These are phyloP conservation scores for Penicillium canariense DNA, from an alignment of 495 filamentous ascomycete genomes.

Conservation along the genomic window DNA sequence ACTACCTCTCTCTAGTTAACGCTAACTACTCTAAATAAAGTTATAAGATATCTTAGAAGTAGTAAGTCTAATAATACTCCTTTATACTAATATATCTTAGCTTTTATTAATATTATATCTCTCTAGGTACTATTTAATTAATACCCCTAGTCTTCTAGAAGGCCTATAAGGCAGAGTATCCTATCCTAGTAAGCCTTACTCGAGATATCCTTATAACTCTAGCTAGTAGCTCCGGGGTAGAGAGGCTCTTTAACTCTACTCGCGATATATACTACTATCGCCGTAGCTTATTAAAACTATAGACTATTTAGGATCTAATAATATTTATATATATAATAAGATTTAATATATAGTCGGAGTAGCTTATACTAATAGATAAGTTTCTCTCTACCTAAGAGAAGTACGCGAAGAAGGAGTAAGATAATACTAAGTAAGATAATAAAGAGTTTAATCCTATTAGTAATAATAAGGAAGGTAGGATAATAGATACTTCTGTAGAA, in stretches of 20 bases:
- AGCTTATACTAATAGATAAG: no score
- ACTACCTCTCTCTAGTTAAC: no score
- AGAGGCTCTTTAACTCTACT: slow-evolving; percentile 19
- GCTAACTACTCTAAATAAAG: slow-evolving; percentile 1
- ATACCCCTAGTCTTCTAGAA: slow-evolving; percentile 3
- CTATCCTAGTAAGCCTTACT: neutral
- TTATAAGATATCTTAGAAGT: slow-evolving; percentile 8
- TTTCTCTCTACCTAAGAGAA: no score
- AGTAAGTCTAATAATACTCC: neutral
- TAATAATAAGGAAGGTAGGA: no score
- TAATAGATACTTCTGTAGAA: no score
- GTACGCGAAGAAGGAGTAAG: no score
- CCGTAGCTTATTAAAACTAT: neutral
- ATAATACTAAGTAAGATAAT: no score
- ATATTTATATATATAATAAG: slow-evolving; percentile 7
- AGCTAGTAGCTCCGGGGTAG: slow-evolving; percentile 9
- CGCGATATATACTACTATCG: slow-evolving; percentile 18
- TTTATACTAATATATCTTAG: no score
- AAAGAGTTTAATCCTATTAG: no score
- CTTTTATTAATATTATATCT: neutral
- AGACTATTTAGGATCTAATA: slow-evolving; percentile 11
- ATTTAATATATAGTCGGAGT: neutral
- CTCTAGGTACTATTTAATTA: neutral
- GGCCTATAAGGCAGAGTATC: slow-evolving; percentile 6
- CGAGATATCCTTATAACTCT: slow-evolving; percentile 9